Evolutionary conservation across 805 yeast species (phyloP).

Genomic region (Wickerhamiella galacta): DNA sequence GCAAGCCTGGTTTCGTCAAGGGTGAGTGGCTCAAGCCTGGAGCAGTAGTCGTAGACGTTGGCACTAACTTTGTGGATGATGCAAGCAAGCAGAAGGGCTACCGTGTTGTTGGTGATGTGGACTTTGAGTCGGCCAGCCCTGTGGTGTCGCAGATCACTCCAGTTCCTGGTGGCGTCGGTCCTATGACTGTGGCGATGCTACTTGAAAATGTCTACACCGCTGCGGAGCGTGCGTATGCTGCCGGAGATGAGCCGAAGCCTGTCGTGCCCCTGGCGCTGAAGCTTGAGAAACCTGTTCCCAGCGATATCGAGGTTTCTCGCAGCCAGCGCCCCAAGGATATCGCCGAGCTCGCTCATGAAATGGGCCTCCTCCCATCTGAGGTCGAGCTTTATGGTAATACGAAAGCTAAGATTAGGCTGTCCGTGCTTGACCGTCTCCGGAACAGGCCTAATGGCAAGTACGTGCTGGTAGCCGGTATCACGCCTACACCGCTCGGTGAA

Average conservation of each 20-base stretch:
- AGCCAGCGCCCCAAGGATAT: constrained; percentile 77
- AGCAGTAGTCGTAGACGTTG: constrained; percentile 82
- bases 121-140: constrained; percentile 46
- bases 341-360: constrained; percentile 54
- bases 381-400: constrained; percentile 76
- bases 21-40: constrained; percentile 81
- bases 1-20: constrained; percentile 66
- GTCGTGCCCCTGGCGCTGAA: constrained; percentile 41
- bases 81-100: constrained; percentile 56
- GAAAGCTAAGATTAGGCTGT: constrained; percentile 74
- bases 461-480: constrained; percentile 87
- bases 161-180: constrained; percentile 99
- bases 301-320: constrained; percentile 80
- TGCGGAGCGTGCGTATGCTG: constrained; percentile 34
- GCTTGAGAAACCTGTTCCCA: constrained; percentile 57
- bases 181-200: constrained; percentile 97
- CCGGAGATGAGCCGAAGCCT: constrained; percentile 28
- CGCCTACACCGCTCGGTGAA: constrained; percentile 97
- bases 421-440: constrained; percentile 50
- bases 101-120: constrained; percentile 90
- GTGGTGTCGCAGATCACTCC: constrained; percentile 71
- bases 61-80: constrained; percentile 80
- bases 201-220: constrained; percentile 68
- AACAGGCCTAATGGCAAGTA: constrained; percentile 60
- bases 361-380: constrained; percentile 65